Percentiles rank a stretch among this genome's conserved stretches.
Evolutionary conservation across 1,284 basidiomycete species (phyloP).

Genomic region (Ganoderma multipileum): DNA sequence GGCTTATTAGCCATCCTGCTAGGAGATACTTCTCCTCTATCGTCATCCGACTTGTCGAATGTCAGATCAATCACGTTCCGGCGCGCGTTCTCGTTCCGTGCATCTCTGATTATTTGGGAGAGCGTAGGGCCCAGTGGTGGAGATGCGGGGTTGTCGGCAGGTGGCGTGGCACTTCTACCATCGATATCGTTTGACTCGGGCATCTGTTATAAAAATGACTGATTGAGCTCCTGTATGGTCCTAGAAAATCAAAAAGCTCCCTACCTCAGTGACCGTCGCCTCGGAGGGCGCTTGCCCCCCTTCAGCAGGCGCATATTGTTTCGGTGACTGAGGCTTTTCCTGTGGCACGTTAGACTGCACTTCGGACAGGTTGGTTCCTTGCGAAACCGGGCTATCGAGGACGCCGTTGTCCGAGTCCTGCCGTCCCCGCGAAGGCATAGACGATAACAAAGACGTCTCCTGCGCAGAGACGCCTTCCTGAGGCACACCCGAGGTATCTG

Average conservation of each 20-base stretch:
- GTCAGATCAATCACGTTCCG: conserved; percentile 29
- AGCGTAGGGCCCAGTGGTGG: conserved; percentile 14
- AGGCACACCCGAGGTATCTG: neutral
- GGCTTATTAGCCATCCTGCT: neutral
- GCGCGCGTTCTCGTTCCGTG: conserved; percentile 15
- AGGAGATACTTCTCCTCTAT: conserved; percentile 2
- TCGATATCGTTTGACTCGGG: neutral
- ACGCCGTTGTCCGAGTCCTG: neutral
- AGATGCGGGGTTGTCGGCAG: conserved; percentile 1
- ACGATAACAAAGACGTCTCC: neutral
- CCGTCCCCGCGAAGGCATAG: neutral
- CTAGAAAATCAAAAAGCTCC: neutral
- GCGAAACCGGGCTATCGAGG: neutral
- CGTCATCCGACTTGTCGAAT: conserved; percentile 19
- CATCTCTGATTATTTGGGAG: conserved; percentile 25
- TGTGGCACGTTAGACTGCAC: neutral
- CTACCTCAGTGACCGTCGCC: neutral
- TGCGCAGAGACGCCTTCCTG: neutral
- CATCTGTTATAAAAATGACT: neutral
- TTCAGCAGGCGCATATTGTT: neutral
- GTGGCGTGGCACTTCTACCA: conserved; percentile 4
- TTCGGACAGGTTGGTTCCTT: neutral
- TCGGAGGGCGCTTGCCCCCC: neutral
- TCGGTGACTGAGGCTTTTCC: neutral
- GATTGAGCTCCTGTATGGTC: neutral